Percentiles rank a stretch among this genome's conserved stretches.
Conservation (phyloP, 495 filamentous ascomycete species). For the Daldinia vernicosa region DNA sequence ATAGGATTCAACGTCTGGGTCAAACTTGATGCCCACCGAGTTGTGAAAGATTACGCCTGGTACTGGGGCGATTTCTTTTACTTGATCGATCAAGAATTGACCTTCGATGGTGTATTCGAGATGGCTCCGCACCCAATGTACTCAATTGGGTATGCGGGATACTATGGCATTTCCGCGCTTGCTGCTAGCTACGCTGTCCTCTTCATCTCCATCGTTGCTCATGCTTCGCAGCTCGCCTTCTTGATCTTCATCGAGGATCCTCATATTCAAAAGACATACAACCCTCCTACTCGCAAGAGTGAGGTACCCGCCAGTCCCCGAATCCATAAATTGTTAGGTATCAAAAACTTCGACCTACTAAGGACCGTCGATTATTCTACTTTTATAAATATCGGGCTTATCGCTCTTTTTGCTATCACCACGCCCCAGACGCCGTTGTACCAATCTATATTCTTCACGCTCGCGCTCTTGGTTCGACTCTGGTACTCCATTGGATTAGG, state of each 20-base stretch:
- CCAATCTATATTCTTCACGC: constrained; percentile 79
- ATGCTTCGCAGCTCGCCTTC: constrained; percentile 94
- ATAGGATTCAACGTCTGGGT: constrained; percentile 98
- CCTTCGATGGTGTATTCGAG: constrained; percentile 98
- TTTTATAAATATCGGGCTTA: constrained; percentile 75
- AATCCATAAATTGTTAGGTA: constrained; percentile 81
- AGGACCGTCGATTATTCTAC: constrained; percentile 84
- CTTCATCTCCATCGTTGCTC: constrained; percentile 93
- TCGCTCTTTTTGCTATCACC: constrained; percentile 73
- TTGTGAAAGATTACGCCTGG: constrained; percentile 99
- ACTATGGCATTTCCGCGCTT: constrained; percentile 99
- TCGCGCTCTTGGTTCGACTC: constrained; percentile 83
- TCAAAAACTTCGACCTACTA: constrained; percentile 86
- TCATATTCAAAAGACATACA: constrained; percentile 98
- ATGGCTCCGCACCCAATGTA: constrained; percentile 99
- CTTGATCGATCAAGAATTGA: constrained; percentile 95
- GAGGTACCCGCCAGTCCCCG: constrained; percentile 52
- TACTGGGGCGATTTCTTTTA: constrained; percentile 99
- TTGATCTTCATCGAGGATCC: constrained; percentile 90
- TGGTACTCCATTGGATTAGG: constrained; percentile 95
- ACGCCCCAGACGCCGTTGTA: constrained; percentile 80
- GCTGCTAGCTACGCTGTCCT: constrained; percentile 96
- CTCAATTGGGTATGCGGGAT: constrained; percentile 96
- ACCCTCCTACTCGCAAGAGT: constrained; percentile 77
- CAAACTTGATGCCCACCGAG: constrained; percentile 94